Conservation (phyloP, 106 monocot genomes). For the Iris macrosiphon region DNA sequence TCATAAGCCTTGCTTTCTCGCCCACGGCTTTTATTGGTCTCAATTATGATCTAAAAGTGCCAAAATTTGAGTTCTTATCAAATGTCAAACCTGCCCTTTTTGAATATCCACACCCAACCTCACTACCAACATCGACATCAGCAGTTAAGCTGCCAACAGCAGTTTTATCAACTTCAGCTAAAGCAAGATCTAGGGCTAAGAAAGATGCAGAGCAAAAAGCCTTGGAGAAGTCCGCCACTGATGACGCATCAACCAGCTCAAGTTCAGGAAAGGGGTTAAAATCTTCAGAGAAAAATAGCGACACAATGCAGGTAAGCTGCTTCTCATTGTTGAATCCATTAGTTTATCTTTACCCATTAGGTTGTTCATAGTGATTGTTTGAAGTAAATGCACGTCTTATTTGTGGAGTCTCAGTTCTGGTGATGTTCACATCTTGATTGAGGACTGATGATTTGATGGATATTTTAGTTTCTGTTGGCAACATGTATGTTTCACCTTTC, state of each 20-base stretch:
- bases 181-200: constrained; percentile 79
- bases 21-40: constrained; percentile 87
- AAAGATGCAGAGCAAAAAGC: constrained; percentile 79
- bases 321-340: too few species aligned
- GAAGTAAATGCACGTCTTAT: too few species aligned
- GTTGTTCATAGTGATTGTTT: too few species aligned
- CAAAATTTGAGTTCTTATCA: constrained; percentile 85
- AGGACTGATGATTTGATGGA: too few species aligned
- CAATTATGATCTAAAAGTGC: constrained; percentile 89
- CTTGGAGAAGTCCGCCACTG: constrained; percentile 18
- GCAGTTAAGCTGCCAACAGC: constrained; percentile 73
- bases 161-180: constrained; percentile 76
- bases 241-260: constrained; percentile 25
- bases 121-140: constrained; percentile 55
- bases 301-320: constrained; percentile 58
- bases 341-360: too few species aligned
- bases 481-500: too few species aligned
- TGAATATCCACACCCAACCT: constrained; percentile 74
- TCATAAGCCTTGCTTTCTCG: constrained; percentile 83
- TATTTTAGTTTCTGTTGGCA: too few species aligned
- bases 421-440: too few species aligned
- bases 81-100: constrained; percentile 81
- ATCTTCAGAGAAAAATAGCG: constrained; percentile 49
- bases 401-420: too few species aligned
- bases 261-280: constrained; percentile 38